Evolutionary conservation across 83 land plant species (phyloP), one percentile per base, ranked within the genome.

Genomic region (Larix sibirica): DNA sequence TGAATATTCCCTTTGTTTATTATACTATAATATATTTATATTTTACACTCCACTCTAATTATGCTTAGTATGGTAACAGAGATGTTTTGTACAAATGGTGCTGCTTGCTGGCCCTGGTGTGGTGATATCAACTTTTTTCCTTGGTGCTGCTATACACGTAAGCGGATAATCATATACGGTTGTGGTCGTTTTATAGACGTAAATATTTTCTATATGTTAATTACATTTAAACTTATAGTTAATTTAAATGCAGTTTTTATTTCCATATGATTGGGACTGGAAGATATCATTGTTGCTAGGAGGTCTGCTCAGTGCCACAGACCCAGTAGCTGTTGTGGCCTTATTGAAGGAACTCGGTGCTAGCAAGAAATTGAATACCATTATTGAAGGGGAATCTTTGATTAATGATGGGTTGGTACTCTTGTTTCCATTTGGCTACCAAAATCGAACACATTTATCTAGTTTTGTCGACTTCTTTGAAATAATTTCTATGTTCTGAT

Each of bases 281-380:
- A 96, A 91, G 84, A 92, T 89, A 68, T 93, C 97, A 71, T 86
- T 96, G 76, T 83, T 98, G 85, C 88, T 98, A 36, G 99, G 99
- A 71, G 99, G 99, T 42, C 92, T 96, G 63, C 90, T 98, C 18
- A 98, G 99, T 93, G 99, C 99, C 62, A 98, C 99, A 21, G 99
- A 98, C 83, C 99, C 99, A 59, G 99, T 98, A 61, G 99, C 97
- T 80, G 97, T 98, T 31, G 99, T 95, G n/a, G 99, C 99, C 23
- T 80, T 98, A 18, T 76, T 98, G 86, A 98, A 95, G 83, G 99
- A 98, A 17, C 93, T 96, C 80, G 99, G 99, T 79, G 99, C 99
- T 42, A 95, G 99, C 88, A 98, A 98, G 81, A 98, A 98, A 84
- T 81, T 98, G 67, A 96, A 89, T 81, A 98, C 99, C 24, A 92